Evolutionary conservation across 805 yeast species (phyloP).

Genomic region (Lipomyces spencermartinsiae): DNA sequence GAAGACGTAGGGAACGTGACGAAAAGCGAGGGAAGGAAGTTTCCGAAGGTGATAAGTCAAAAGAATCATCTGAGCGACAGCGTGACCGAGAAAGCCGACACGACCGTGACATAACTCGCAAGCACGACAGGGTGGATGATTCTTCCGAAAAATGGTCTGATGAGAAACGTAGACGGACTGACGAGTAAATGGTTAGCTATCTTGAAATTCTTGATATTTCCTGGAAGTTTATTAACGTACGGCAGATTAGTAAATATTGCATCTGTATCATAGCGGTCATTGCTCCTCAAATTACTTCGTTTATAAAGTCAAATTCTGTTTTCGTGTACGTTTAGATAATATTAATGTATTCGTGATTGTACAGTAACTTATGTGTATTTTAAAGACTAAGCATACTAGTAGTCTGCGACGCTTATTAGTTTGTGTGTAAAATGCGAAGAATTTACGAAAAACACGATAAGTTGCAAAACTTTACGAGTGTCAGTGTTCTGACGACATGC

Average conservation of each 20-base stretch:
- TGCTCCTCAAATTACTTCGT: not conserved
- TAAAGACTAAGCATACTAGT: too few species aligned
- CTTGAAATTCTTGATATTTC: not conserved
- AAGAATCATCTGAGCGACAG: constrained; percentile 7
- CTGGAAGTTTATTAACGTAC: not conserved
- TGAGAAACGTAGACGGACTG: constrained; percentile 6
- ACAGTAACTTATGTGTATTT: too few species aligned
- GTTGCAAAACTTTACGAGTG: not conserved
- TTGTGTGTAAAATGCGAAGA: not conserved
- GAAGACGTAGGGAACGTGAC: constrained; percentile 14
- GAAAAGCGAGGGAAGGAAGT: constrained; percentile 15
- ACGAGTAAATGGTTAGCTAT: not conserved
- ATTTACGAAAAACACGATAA: not conserved
- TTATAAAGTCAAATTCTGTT: not conserved
- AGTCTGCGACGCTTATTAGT: not conserved
- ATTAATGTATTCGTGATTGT: not conserved
- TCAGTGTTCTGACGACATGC: not conserved
- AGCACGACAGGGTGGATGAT: constrained; percentile 24
- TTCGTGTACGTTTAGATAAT: not conserved
- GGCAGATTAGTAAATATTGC: not conserved
- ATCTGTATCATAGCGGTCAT: not conserved
- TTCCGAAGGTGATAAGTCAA: not conserved
- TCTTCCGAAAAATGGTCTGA: not conserved
- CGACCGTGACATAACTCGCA: constrained; percentile 2
- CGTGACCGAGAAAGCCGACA: not conserved